A percentile compares a stretch with the other conserved stretches of the same genome.
Conservation (phyloP, 1,139 yeast genomes). For the Kodamaea anthophila region DNA sequence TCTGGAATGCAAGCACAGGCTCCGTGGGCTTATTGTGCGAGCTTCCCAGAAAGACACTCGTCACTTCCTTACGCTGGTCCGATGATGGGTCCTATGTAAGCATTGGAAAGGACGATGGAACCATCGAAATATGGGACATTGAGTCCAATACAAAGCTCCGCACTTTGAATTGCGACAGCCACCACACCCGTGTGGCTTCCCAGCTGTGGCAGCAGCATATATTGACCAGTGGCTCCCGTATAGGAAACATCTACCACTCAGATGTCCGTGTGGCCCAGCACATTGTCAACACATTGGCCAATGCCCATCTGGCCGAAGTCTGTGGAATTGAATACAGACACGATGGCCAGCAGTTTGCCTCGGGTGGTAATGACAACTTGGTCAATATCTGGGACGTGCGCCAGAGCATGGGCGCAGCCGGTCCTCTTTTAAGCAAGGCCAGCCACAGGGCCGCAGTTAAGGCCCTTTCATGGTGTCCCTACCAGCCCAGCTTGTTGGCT, state of each 20-base stretch:
- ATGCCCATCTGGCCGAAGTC: slow-evolving; percentile 74
- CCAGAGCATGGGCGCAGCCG: slow-evolving; percentile 15
- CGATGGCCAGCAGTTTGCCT: slow-evolving; percentile 82
- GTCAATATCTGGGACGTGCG: slow-evolving; percentile 95
- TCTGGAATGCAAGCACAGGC: slow-evolving; percentile 90
- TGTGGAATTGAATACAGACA: slow-evolving; percentile 86
- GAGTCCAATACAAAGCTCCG: slow-evolving; percentile 70
- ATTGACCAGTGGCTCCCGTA: slow-evolving; percentile 75
- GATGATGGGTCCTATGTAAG: slow-evolving; percentile 85
- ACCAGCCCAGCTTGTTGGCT: slow-evolving; percentile 73
- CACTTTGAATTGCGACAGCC: slow-evolving; percentile 66
- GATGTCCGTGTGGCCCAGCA: slow-evolving; percentile 90
- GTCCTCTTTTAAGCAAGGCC: slow-evolving; percentile 71
- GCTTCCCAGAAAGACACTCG: slow-evolving; percentile 43
- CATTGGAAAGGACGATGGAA: slow-evolving; percentile 80
- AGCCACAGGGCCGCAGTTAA: slow-evolving; percentile 93
- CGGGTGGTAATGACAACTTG: slow-evolving; percentile 92
- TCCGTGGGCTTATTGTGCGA: slow-evolving; percentile 68
- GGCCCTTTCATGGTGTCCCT: slow-evolving; percentile 94
- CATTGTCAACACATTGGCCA: slow-evolving; percentile 48
- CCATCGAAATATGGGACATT: slow-evolving; percentile 90
- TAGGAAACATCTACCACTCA: slow-evolving; percentile 80
- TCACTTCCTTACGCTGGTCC: slow-evolving; percentile 85
- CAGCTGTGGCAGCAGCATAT: slow-evolving; percentile 83
- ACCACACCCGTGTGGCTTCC: slow-evolving; percentile 65